Evolutionary conservation across 148 eudicot genomes (phyloP).

Genomic region (Vaccinium vitisidaea): DNA sequence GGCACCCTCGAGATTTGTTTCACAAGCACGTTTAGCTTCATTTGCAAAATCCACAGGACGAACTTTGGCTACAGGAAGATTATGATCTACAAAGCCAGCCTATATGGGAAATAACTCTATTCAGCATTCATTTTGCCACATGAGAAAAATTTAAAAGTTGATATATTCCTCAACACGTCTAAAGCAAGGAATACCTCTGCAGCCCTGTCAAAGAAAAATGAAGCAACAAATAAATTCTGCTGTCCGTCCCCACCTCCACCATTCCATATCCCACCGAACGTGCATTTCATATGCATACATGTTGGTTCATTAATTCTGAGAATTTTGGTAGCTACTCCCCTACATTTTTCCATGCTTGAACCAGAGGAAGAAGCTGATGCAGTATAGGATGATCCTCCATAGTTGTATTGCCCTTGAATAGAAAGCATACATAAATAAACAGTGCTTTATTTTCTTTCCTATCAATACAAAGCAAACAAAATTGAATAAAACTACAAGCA

Average conservation of each 20-base stretch:
- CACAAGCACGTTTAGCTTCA: slow-evolving; percentile 83
- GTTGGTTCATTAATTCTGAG: slow-evolving; percentile 79
- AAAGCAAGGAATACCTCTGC: slow-evolving; percentile 59
- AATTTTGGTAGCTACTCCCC: slow-evolving; percentile 56
- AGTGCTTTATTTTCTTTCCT: not conserved
- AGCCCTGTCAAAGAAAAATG: slow-evolving; percentile 97
- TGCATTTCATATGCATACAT: slow-evolving; percentile 96
- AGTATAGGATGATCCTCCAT: slow-evolving; percentile 55
- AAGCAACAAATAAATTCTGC: slow-evolving; percentile 86
- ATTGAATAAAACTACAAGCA: too few relatives aligned
- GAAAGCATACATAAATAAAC: slow-evolving; percentile 11
- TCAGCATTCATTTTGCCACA: slow-evolving; percentile 7
- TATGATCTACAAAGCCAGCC: slow-evolving; percentile 83
- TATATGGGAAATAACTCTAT: slow-evolving; percentile 19
- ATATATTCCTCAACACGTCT: not conserved
- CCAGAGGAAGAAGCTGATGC: slow-evolving; percentile 65
- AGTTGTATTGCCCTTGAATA: slow-evolving; percentile 64
- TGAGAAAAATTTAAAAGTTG: not conserved
- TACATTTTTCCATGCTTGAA: slow-evolving; percentile 57
- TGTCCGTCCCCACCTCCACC: slow-evolving; percentile 98
- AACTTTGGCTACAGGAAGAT: slow-evolving; percentile 61
- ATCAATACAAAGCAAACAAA: not conserved
- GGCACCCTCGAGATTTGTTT: slow-evolving; percentile 56
- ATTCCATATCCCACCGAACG: slow-evolving; percentile 96
- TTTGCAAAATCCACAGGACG: slow-evolving; percentile 63